Conservation (phyloP, 495 filamentous ascomycete genomes). For the Geoglossum glabrum region DNA sequence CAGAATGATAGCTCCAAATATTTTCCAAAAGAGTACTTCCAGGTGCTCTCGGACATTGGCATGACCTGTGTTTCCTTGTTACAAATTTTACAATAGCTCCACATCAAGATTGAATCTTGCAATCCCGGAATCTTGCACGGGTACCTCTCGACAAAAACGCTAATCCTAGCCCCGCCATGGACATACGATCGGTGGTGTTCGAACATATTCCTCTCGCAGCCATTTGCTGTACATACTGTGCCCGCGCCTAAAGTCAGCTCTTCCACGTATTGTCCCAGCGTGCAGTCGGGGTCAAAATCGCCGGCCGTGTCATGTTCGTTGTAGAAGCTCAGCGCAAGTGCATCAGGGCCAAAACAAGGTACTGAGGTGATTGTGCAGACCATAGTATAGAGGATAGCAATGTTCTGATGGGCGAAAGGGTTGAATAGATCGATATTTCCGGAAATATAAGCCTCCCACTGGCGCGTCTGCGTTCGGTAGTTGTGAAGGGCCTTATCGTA, state of each 20-base stretch:
- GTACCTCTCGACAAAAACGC: slow-evolving; percentile 64
- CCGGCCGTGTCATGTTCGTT: slow-evolving; percentile 58
- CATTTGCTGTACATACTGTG: slow-evolving; percentile 55
- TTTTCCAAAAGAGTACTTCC: slow-evolving; percentile 98
- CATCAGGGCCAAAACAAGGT: slow-evolving; percentile 74
- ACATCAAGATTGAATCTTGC: slow-evolving; percentile 80
- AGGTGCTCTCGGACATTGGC: slow-evolving; percentile 86
- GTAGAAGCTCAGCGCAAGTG: slow-evolving; percentile 78
- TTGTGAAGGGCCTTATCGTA: slow-evolving; percentile 89
- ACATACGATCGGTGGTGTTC: slow-evolving; percentile 96
- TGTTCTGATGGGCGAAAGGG: slow-evolving; percentile 84
- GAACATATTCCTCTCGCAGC: slow-evolving; percentile 73
- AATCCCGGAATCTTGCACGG: slow-evolving; percentile 47
- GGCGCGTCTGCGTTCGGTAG: slow-evolving; percentile 80
- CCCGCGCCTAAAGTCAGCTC: slow-evolving; percentile 62
- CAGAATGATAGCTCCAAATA: slow-evolving; percentile 94
- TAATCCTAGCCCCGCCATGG: slow-evolving; percentile 85
- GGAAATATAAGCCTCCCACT: slow-evolving; percentile 85
- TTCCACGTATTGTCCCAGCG: slow-evolving; percentile 89
- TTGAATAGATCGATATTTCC: slow-evolving; percentile 75
- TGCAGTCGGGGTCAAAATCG: slow-evolving; percentile 65
- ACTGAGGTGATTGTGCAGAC: slow-evolving; percentile 81
- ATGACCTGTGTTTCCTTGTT: slow-evolving; percentile 72
- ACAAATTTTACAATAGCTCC: slow-evolving; percentile 87
- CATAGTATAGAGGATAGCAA: slow-evolving; percentile 82